phyloP scores from a whole-genome alignment of 352 stramenopile species.

The Albugo laibachii region DNA sequence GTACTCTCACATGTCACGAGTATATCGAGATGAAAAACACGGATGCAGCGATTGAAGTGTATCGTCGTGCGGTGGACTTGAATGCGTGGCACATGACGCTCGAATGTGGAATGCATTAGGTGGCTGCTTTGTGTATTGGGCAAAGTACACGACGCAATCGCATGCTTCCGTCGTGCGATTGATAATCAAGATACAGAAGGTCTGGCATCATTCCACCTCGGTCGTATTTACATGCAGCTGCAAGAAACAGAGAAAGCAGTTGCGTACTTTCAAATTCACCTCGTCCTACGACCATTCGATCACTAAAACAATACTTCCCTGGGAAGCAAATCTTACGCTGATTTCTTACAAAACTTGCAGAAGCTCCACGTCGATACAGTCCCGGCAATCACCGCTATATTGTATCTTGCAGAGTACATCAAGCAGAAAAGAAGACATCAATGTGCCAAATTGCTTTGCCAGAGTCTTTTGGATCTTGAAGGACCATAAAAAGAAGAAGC shows the following conservation, averaged over 20 bases:
- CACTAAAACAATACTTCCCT: no score
- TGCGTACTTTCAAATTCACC: slow-evolving; percentile 52
- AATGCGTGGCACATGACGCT: slow-evolving; percentile 87
- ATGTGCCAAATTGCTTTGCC: slow-evolving; percentile 48
- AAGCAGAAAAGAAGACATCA: slow-evolving; percentile 38
- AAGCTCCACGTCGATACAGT: slow-evolving; percentile 41
- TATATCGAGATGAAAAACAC: slow-evolving; percentile 99
- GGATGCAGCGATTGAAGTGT: slow-evolving; percentile 90
- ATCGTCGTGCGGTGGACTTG: slow-evolving; percentile 86
- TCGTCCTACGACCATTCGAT: slow-evolving; percentile 7
- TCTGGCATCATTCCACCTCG: slow-evolving; percentile 50
- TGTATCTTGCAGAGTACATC: slow-evolving; percentile 70
- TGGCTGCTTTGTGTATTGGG: slow-evolving; percentile 51
- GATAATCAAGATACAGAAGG: slow-evolving; percentile 57
- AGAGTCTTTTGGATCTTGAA: slow-evolving; percentile 51
- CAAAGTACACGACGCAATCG: slow-evolving; percentile 45
- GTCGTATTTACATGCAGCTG: slow-evolving; percentile 25
- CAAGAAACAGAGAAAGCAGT: slow-evolving; percentile 32
- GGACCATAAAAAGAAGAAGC: slow-evolving; percentile 68
- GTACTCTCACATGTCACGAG: slow-evolving; percentile 97
- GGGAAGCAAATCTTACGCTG: neutral
- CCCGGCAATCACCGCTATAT: slow-evolving; percentile 32
- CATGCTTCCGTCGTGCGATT: slow-evolving; percentile 54
- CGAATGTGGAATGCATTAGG: slow-evolving; percentile 96
- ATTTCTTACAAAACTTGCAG: slow-evolving; percentile 2